These are phyloP conservation scores for Phytophthora kernoviae DNA, from an alignment of 352 stramenopile species.

Conservation along the genomic window DNA sequence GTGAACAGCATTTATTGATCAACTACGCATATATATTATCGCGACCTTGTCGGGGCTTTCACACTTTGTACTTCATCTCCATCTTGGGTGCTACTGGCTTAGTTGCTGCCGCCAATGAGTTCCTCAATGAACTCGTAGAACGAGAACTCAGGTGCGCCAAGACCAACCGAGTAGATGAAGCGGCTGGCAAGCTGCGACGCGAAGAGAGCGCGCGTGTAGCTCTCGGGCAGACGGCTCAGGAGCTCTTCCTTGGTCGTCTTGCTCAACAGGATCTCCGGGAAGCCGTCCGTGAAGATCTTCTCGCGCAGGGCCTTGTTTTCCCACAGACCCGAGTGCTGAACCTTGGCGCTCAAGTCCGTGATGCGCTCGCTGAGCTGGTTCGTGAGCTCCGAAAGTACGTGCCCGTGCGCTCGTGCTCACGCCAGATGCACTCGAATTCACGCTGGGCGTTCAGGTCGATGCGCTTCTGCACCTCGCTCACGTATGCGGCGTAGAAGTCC, in stretches of 20 bases:
- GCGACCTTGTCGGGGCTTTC: too few relatives aligned
- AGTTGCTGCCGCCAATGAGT: conserved; percentile 44
- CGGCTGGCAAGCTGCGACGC: conserved; percentile 79
- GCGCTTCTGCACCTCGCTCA: conserved; percentile 76
- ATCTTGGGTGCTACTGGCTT: not conserved
- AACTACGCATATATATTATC: too few relatives aligned
- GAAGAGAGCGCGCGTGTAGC: conserved; percentile 81
- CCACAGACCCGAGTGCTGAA: conserved; percentile 78
- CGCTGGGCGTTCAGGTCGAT: conserved; percentile 80
- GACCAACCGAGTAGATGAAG: conserved; percentile 79
- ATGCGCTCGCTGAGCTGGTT: conserved; percentile 84
- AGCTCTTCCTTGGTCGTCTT: conserved; percentile 72
- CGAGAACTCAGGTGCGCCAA: conserved; percentile 75
- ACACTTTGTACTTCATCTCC: too few relatives aligned
- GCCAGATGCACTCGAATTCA: conserved; percentile 88
- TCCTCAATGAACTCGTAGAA: conserved; percentile 88
- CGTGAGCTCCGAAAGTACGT: conserved; percentile 76
- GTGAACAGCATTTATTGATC: too few relatives aligned
- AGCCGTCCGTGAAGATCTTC: conserved; percentile 74
- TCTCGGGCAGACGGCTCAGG: conserved; percentile 70
- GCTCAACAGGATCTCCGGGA: conserved; percentile 63
- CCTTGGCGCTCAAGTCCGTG: conserved; percentile 81
- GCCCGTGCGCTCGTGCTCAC: conserved; percentile 66
- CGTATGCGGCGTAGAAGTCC: conserved; percentile 78
- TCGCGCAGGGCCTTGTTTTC: conserved; percentile 67